These are phyloP conservation scores for Parmales sp. DNA, from an alignment of 108 stramenopile species.

Conservation along the genomic window DNA sequence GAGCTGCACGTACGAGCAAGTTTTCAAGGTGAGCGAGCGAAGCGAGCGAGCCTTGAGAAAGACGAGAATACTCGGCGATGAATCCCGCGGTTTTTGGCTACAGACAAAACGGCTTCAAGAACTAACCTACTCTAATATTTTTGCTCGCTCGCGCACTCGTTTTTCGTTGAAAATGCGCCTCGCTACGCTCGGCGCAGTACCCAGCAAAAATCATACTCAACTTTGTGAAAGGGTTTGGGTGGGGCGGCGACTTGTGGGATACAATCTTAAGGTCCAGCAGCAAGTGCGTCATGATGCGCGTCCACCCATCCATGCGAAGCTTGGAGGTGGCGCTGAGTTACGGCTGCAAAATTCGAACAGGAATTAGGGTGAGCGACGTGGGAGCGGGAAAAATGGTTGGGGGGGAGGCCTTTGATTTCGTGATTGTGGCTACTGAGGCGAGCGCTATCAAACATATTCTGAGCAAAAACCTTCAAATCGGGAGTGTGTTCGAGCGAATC, in stretches of 20 bases:
- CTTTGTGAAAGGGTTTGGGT: background rate
- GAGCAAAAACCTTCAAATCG: background rate
- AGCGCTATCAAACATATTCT: background rate
- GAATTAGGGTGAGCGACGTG: background rate
- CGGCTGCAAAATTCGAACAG: background rate
- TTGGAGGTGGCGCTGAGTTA: background rate
- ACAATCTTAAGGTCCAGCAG: background rate
- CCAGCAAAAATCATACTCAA: background rate
- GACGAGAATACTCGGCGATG: background rate
- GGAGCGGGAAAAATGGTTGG: background rate
- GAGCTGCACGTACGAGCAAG: too few species aligned
- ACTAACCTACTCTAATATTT: background rate
- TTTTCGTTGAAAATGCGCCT: too few species aligned
- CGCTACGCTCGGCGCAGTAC: too few species aligned
- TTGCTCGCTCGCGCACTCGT: background rate
- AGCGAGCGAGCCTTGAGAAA: too few species aligned
- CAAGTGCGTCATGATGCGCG: background rate
- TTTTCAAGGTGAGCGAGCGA: too few species aligned
- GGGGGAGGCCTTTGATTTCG: background rate
- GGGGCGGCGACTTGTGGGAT: background rate
- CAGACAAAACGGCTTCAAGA: background rate
- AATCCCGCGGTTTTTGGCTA: background rate
- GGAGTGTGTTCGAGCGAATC: background rate
- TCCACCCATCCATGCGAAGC: background rate
- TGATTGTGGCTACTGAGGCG: background rate